These are phyloP conservation scores for Ceratocystis destructans DNA, from an alignment of 2,329 filamentous ascomycete species.

Conservation along the genomic window DNA sequence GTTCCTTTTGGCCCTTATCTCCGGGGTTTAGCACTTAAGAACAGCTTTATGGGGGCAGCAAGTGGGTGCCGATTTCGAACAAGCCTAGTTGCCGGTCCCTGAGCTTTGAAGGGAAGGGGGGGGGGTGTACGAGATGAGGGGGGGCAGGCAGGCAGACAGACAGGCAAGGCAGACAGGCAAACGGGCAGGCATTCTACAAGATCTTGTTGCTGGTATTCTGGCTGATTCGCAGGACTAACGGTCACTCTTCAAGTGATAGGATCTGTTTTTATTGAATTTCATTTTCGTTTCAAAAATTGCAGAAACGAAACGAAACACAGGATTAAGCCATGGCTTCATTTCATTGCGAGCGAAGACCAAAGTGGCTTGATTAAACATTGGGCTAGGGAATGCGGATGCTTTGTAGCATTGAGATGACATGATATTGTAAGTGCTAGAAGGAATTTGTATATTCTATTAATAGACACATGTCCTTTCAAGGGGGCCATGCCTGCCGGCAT, in stretches of 20 bases:
- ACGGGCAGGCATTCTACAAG: too few relatives aligned
- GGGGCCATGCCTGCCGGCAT: neutral
- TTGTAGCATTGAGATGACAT: neutral
- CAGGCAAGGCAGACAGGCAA: too few relatives aligned
- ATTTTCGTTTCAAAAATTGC: neutral
- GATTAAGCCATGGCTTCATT: neutral
- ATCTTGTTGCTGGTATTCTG: neutral
- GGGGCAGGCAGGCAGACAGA: neutral
- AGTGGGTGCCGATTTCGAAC: neutral
- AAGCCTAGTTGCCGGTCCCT: neutral
- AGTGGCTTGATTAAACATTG: neutral
- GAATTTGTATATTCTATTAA: neutral
- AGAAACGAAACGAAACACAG: neutral
- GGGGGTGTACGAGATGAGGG: neutral
- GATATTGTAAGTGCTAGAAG: neutral
- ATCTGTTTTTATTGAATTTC: neutral
- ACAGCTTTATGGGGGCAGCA: neutral
- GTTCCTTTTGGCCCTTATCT: neutral
- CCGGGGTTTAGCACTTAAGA: neutral
- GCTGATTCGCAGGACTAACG: neutral
- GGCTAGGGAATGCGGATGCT: neutral
- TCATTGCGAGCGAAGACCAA: neutral
- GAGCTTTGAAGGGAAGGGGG: neutral
- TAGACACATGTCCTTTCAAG: neutral
- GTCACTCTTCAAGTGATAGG: too few relatives aligned